Base-by-base conservation (phyloP, 148 eudicot species). In the Bassia scoparia region DNA sequence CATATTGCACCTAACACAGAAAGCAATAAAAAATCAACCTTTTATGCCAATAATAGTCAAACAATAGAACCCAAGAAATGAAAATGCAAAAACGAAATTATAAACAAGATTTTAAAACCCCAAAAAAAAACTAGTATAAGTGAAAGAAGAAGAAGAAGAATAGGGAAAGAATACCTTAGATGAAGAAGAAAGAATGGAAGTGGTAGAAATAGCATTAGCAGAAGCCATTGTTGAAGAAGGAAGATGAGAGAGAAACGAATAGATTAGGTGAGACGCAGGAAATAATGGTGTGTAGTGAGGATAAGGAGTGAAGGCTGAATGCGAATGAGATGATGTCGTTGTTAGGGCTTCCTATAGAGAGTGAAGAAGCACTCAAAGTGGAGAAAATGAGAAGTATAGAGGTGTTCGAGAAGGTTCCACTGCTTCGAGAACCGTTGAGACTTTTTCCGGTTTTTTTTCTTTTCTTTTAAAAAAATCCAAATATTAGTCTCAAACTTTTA, bases 191-290 rank as follows among this genome's bases (percentile, higher is more conserved):
- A 93, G 87, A 74, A 89, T 78, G 0, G 98, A 93, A 48, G 98
- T 76, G 14, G 98, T 82, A 21, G 97, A 89, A 74, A 93, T 81
- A 11, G 92, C 87, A 78, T 86, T 90, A 17, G 97, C 86, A 0
- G 98, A 93, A 52, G 98, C 92, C 98, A 93, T 93, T 43, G 44
- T 37, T 44, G 73, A 17, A 54, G 26, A 26, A 2, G 31, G 43
- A 16, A 21, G 31, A 34, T 55, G 79, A 70, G 61, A 53, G 43
- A 64, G 74, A 61, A 15, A 6, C 41, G 67, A 29, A 44, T 33
- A 44, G 71, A 23, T 20, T 38, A 38, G 38, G 74, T 1, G 26
- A 74, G 34, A 61, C 53, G 60, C 66, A 33, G 38, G 54, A 41
- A 72, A 68, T 33, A 35, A 43, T 56, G 48, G 41, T 17, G 11